These are phyloP conservation scores for Dendrobium officinale DNA, from an alignment of 106 monocot genomes.

Conservation along the genomic window DNA sequence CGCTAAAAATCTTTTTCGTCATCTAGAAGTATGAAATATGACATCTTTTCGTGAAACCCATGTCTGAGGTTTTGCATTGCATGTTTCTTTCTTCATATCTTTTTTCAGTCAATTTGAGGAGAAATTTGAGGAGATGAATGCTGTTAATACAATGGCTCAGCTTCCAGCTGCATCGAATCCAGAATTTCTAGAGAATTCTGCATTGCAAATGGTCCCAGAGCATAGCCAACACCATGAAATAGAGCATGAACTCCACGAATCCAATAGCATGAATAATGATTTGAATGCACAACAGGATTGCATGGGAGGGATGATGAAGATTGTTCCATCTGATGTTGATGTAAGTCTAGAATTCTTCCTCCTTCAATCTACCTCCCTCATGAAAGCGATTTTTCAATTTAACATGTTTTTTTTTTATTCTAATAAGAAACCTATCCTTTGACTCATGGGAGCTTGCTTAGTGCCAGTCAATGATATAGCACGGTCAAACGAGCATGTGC, in stretches of 20 bases:
- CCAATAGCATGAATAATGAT: conserved; percentile 11
- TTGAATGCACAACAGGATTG: not conserved
- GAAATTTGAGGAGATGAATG: conserved; percentile 63
- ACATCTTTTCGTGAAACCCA: not conserved
- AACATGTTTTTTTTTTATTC: not conserved
- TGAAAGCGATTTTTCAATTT: not conserved
- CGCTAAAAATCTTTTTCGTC: not conserved
- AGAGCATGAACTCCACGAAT: conserved; percentile 13
- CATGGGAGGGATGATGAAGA: conserved; percentile 53
- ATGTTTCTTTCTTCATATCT: not conserved
- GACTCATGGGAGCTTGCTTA: not conserved
- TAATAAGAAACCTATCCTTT: not conserved
- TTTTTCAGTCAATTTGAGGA: conserved; percentile 53
- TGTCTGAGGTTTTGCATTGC: not conserved
- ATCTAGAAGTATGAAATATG: not conserved
- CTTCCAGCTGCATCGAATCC: conserved; percentile 18
- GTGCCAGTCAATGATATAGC: not conserved
- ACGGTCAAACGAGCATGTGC: not conserved
- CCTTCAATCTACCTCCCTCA: not conserved
- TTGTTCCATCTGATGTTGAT: conserved; percentile 58
- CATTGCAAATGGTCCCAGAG: conserved; percentile 3
- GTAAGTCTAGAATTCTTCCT: conserved; percentile 28
- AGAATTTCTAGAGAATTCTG: not conserved
- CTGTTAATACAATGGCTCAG: conserved; percentile 20
- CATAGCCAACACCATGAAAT: conserved; percentile 11